phyloP scores from a whole-genome alignment of 208 protist species.

The Acanthamoeba castellanii region DNA sequence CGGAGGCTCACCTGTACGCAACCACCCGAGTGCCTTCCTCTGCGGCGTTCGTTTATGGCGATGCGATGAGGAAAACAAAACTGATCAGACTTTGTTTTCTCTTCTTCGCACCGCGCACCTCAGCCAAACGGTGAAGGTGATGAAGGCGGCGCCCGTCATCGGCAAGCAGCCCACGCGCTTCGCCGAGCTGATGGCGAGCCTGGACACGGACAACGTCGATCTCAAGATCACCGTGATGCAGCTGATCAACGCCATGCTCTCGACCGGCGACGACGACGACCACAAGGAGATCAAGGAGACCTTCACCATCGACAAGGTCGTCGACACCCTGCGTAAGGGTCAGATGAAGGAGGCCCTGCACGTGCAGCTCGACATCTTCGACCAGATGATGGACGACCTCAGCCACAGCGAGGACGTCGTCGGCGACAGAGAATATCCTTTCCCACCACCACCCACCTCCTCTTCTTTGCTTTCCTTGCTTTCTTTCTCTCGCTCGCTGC shows the following conservation, averaged over 20 bases:
- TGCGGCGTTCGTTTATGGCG: no score
- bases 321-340: neutral
- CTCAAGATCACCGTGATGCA: conserved; percentile 46
- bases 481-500: neutral
- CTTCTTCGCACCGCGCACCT: neutral
- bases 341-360: conserved; percentile 48
- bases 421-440: neutral
- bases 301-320: neutral
- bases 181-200: neutral
- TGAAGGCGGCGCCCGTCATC: neutral
- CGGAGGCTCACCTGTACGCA: neutral
- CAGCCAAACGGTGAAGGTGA: conserved; percentile 31
- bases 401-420: neutral
- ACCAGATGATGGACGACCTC: conserved; percentile 16
- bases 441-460: no score
- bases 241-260: conserved; percentile 54
- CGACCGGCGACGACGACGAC: neutral
- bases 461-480: neutral
- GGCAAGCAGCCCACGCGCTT: neutral
- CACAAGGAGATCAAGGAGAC: conserved; percentile 31
- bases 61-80: no score
- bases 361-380: conserved; percentile 25
- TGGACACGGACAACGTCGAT: conserved; percentile 49
- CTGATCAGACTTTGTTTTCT: no score
- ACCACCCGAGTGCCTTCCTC: neutral